These are phyloP conservation scores for Colletotrichum salicis DNA, from an alignment of 2,329 filamentous ascomycete species.

Conservation along the genomic window DNA sequence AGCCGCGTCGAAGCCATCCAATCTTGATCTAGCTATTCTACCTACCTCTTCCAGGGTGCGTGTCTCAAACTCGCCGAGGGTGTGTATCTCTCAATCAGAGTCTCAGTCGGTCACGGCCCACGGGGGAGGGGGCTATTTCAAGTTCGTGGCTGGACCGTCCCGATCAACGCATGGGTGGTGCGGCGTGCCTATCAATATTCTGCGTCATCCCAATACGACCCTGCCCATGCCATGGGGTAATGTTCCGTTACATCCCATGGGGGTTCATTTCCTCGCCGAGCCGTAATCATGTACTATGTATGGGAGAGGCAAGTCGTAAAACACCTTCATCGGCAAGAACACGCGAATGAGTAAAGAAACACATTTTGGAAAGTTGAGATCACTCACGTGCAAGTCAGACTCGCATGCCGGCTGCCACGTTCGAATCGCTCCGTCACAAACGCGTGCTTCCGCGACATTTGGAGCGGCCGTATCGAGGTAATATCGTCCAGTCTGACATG, in stretches of 20 bases:
- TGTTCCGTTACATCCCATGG: slow-evolving; percentile 15
- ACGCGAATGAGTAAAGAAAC: neutral
- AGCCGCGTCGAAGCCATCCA: neutral
- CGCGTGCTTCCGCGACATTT: neutral
- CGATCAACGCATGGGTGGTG: slow-evolving; percentile 28
- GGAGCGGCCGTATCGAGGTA: slow-evolving; percentile 10
- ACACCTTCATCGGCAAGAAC: neutral
- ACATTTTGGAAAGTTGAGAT: neutral
- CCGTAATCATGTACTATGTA: neutral
- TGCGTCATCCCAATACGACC: slow-evolving; percentile 1
- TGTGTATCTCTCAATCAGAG: too few species aligned
- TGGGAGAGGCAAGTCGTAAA: neutral
- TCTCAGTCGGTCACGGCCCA: neutral
- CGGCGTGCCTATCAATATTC: slow-evolving; percentile 10
- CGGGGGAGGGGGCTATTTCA: neutral
- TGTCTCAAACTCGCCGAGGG: too few species aligned
- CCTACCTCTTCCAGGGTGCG: too few species aligned
- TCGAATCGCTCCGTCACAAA: neutral
- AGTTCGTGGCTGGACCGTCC: slow-evolving; percentile 7
- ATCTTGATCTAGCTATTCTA: neutral
- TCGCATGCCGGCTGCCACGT: neutral
- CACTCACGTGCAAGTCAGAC: neutral
- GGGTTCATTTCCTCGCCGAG: neutral
- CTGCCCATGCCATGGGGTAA: slow-evolving; percentile 16
- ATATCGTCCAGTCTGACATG: slow-evolving; percentile 24